Percentiles rank a stretch among this genome's conserved stretches.
These are phyloP conservation scores for Cladorrhinum samala DNA, from an alignment of 495 filamentous ascomycete species.

Conservation along the genomic window DNA sequence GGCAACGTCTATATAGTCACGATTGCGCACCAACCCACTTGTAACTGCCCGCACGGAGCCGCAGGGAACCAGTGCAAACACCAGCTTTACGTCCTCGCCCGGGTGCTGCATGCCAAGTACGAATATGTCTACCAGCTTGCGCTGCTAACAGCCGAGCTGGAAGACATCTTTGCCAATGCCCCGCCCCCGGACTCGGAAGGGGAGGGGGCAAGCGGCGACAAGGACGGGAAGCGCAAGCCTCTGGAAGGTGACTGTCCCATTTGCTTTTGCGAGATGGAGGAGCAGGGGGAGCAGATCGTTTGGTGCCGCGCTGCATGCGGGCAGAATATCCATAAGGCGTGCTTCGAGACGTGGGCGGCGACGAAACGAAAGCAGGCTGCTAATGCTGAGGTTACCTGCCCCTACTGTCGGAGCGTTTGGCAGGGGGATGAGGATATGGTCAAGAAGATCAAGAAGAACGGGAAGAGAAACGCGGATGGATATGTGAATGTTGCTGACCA, in stretches of 20 bases:
- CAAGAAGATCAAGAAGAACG: constrained; percentile 40
- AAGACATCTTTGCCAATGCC: constrained; percentile 52
- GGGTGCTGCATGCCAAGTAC: constrained; percentile 56
- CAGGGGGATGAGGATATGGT: constrained; percentile 44
- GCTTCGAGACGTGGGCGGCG: constrained; percentile 65
- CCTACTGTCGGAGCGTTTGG: constrained; percentile 58
- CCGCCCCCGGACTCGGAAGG: constrained; percentile 28
- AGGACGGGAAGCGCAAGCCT: constrained; percentile 37
- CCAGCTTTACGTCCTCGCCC: constrained; percentile 49
- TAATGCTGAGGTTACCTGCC: constrained; percentile 51
- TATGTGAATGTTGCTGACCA: constrained; percentile 62
- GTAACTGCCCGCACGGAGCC: constrained; percentile 58
- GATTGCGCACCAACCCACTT: constrained; percentile 51
- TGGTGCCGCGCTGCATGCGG: constrained; percentile 71
- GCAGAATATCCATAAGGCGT: constrained; percentile 69
- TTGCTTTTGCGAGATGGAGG: constrained; percentile 64
- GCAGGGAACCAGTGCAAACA: constrained; percentile 70
- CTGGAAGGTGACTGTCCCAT: constrained; percentile 74
- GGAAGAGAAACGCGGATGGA: constrained; percentile 45
- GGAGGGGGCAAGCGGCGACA: constrained; percentile 11
- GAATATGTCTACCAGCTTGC: constrained; percentile 70
- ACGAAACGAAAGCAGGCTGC: constrained; percentile 39
- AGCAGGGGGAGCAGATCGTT: constrained; percentile 47
- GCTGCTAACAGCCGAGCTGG: constrained; percentile 59
- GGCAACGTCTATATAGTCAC: constrained; percentile 65